phyloP scores from a whole-genome alignment of 176 grass and related monocot species.

The Panicum miliaceum region DNA sequence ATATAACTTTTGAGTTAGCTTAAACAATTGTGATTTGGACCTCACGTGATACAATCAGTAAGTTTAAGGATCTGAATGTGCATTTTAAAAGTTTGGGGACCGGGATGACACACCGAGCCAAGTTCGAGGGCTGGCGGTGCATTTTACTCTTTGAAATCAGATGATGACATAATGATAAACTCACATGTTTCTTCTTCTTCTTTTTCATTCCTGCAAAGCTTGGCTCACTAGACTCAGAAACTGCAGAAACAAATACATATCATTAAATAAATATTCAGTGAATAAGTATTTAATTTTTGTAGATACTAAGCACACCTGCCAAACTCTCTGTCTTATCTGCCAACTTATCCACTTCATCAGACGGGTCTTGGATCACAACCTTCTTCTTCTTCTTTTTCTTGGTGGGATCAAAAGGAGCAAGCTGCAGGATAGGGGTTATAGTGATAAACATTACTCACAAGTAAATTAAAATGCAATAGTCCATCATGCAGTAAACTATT shows the following conservation, averaged over 20 bases:
- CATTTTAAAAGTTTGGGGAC: no score
- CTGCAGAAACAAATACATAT: conserved; percentile 43
- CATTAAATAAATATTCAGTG: conserved; percentile 1
- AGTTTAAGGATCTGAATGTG: no score
- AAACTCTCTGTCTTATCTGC: conserved; percentile 72
- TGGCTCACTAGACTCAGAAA: conserved; percentile 56
- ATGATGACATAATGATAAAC: conserved; percentile 26
- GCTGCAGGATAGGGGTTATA: conserved; percentile 41
- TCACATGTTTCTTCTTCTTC: conserved; percentile 98
- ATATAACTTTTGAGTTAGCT: no score
- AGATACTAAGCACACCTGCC: conserved; percentile 34
- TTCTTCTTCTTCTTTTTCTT: conserved; percentile 99
- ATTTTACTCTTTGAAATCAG: conserved; percentile 13
- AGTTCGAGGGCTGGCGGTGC: no score
- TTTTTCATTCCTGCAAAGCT: conserved; percentile 88
- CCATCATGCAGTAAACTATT: neutral
- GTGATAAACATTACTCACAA: neutral
- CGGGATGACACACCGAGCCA: no score
- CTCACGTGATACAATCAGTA: no score
- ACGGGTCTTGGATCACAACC: conserved; percentile 78
- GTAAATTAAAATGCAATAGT: neutral
- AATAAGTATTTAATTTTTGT: neutral
- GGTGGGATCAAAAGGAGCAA: conserved; percentile 84
- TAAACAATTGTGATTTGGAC: no score
- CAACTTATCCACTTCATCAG: conserved; percentile 78